These are phyloP conservation scores for Neurospora sp. DNA, from an alignment of 495 filamentous ascomycete genomes.

Conservation along the genomic window DNA sequence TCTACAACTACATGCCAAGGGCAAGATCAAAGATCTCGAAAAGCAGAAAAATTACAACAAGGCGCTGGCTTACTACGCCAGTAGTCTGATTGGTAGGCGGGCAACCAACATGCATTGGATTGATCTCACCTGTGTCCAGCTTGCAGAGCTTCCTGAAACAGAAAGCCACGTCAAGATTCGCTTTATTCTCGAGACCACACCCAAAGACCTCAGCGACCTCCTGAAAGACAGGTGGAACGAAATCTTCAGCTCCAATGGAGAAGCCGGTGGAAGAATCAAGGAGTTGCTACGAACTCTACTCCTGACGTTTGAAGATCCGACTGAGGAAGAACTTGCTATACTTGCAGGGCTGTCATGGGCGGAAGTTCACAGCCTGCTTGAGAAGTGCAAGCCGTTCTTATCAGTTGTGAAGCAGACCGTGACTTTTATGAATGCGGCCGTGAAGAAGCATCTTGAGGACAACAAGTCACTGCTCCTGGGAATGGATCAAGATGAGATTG, in stretches of 20 bases:
- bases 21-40: constrained; percentile 15
- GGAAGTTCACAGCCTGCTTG: constrained; percentile 19
- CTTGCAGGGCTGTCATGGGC: constrained; percentile 18
- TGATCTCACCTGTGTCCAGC: constrained; percentile 24
- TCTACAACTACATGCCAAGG: not conserved
- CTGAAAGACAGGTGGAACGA: constrained; percentile 22
- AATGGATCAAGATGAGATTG: constrained; percentile 23
- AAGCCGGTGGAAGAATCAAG: constrained; percentile 20
- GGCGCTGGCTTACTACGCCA: constrained; percentile 24
- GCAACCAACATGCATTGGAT: constrained; percentile 29
- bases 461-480: constrained; percentile 12
- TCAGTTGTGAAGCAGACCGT: constrained; percentile 16
- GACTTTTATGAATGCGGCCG: constrained; percentile 12
- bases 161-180: constrained; percentile 21
- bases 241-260: constrained; percentile 18
- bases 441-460: not conserved
- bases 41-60: constrained; percentile 25
- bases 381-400: constrained; percentile 26
- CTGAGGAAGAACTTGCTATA: constrained; percentile 18
- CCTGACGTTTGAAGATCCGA: constrained; percentile 26
- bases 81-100: constrained; percentile 23
- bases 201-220: constrained; percentile 22
- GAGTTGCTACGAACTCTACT: constrained; percentile 27
- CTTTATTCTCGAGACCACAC: constrained; percentile 20
- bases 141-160: constrained; percentile 18